Evolutionary conservation across 2,329 filamentous ascomycete genomes (phyloP).

Genomic region (Pseudogymnoascus sp.): DNA sequence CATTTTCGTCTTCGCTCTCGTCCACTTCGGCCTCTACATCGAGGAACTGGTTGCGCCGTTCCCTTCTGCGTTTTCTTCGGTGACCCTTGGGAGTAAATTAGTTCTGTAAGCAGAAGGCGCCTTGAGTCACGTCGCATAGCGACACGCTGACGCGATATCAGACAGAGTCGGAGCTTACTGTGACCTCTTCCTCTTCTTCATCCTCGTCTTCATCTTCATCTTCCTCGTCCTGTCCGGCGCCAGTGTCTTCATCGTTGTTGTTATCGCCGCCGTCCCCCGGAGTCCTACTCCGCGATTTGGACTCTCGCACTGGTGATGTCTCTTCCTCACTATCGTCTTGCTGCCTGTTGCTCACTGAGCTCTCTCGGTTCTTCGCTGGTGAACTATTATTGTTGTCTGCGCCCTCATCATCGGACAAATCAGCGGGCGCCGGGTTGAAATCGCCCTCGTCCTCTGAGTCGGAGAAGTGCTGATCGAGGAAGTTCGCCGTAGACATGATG

Average conservation of each 20-base stretch:
- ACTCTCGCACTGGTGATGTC: slow-evolving; percentile 36
- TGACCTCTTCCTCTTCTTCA: slow-evolving; percentile 57
- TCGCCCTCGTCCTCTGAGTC: slow-evolving; percentile 75
- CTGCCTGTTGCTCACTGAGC: slow-evolving; percentile 26
- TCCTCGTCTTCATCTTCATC: slow-evolving; percentile 48
- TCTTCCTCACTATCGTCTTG: slow-evolving; percentile 39
- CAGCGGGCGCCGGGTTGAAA: slow-evolving; percentile 75
- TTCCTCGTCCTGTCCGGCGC: slow-evolving; percentile 41
- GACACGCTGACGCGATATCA: slow-evolving; percentile 19
- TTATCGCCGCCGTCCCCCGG: slow-evolving; percentile 30
- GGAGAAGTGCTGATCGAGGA: slow-evolving; percentile 32
- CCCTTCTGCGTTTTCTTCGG: slow-evolving; percentile 69
- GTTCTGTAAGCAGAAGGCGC: background rate
- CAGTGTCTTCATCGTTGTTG: slow-evolving; percentile 38
- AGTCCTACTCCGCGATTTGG: slow-evolving; percentile 32
- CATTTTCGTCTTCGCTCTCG: slow-evolving; percentile 77
- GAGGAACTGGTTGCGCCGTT: slow-evolving; percentile 76
- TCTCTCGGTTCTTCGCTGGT: slow-evolving; percentile 23
- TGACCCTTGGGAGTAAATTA: slow-evolving; percentile 41
- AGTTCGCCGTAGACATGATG: slow-evolving; percentile 12
- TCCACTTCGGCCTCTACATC: slow-evolving; percentile 98
- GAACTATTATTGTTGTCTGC: slow-evolving; percentile 25
- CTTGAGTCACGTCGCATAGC: slow-evolving; percentile 11
- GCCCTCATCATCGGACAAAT: slow-evolving; percentile 63
- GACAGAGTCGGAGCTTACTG: slow-evolving; percentile 29